These are phyloP conservation scores for Artemisia annua DNA, from an alignment of 129 eudicot species.

Conservation along the genomic window DNA sequence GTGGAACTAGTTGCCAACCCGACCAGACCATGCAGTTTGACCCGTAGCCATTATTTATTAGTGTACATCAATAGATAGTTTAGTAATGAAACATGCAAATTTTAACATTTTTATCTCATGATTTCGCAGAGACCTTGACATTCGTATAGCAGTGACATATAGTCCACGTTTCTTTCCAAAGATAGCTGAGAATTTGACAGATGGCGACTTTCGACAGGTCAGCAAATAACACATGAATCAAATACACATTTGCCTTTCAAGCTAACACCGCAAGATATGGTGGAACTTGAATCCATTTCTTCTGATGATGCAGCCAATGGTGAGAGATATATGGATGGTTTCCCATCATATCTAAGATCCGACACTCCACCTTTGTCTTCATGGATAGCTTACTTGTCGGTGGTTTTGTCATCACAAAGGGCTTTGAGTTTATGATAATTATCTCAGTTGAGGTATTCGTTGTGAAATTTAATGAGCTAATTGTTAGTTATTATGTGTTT, in stretches of 20 bases:
- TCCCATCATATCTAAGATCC: not conserved
- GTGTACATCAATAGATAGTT: no score
- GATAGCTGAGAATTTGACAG: conserved; percentile 35
- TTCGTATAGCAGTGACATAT: conserved; percentile 59
- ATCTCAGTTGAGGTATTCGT: no score
- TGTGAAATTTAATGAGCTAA: no score
- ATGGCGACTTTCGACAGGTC: conserved; percentile 49
- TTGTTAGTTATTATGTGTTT: no score
- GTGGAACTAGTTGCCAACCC: no score
- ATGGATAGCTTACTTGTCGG: not conserved
- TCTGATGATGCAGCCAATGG: conserved; percentile 27
- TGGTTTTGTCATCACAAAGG: no score
- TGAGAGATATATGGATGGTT: conserved; percentile 7
- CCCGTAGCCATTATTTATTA: no score
- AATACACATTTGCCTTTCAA: conserved; percentile 22
- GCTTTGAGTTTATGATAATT: no score
- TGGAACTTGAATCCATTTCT: conserved; percentile 37
- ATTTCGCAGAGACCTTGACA: conserved; percentile 47
- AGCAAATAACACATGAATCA: not conserved
- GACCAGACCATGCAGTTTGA: no score
- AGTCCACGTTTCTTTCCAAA: conserved; percentile 45
- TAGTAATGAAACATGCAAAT: no score
- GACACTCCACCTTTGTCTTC: conserved; percentile 9
- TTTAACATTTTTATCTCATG: not conserved
- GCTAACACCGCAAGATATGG: conserved; percentile 35